Evolutionary conservation across 371 early-diverging fungal species (phyloP).

Genomic region (Chytridium lagenaria): DNA sequence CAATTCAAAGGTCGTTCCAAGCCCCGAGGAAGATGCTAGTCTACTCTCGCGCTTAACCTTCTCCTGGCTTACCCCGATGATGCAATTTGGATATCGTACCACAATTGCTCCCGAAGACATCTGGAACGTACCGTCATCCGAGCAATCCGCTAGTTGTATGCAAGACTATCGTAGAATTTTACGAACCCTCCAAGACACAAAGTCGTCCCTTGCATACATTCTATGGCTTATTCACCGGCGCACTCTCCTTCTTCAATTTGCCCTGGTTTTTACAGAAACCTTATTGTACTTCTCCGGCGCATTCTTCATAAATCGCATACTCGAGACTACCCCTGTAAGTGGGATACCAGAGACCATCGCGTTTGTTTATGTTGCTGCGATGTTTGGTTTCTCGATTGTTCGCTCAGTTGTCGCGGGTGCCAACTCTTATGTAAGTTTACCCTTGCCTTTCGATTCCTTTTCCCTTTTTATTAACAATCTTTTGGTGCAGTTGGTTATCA

Average conservation of each 20-base stretch:
- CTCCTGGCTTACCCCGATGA: slow-evolving; percentile 76
- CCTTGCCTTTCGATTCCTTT: neutral
- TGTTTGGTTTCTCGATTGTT: slow-evolving; percentile 31
- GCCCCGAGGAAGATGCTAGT: slow-evolving; percentile 57
- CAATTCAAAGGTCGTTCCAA: neutral
- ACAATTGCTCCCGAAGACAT: slow-evolving; percentile 64
- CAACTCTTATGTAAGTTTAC: slow-evolving; percentile 26
- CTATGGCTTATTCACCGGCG: slow-evolving; percentile 6
- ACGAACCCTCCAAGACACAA: neutral
- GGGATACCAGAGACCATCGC: slow-evolving; percentile 28
- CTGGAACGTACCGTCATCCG: slow-evolving; percentile 26
- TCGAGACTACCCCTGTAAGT: slow-evolving; percentile 25
- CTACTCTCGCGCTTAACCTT: slow-evolving; percentile 68
- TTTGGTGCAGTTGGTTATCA: slow-evolving; percentile 25
- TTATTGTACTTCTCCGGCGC: slow-evolving; percentile 33
- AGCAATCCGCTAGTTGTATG: slow-evolving; percentile 35
- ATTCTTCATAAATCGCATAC: slow-evolving; percentile 50
- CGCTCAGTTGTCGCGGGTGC: slow-evolving; percentile 35
- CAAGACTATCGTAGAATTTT: slow-evolving; percentile 59
- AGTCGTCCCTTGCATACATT: neutral
- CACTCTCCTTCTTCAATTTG: neutral
- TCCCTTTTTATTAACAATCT: neutral
- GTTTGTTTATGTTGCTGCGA: slow-evolving; percentile 43
- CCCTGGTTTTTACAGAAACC: neutral
- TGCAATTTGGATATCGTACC: slow-evolving; percentile 63